Base-by-base conservation (phyloP, 2,329 filamentous ascomycete species). In the Cordyceps cicadae region DNA sequence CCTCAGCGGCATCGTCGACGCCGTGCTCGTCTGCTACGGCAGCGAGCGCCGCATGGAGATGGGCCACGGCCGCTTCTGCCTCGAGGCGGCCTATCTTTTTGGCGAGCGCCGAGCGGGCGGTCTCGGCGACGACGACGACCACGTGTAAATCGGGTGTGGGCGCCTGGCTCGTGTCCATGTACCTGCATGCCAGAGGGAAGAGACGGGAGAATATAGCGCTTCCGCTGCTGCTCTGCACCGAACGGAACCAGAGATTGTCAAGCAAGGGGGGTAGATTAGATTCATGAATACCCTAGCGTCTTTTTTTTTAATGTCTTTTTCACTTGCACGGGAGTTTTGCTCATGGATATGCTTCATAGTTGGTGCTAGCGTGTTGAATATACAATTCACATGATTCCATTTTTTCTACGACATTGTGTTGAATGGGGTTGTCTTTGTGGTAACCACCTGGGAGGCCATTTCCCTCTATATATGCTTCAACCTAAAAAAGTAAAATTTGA, bases 21-120 rank as follows among this genome's bases (percentile, higher is more conserved):
- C 89, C 3, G 87, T 91, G 41, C 83, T 97, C 26, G 87, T 99
- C 14, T 99, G 94, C 77, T 97, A 96, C 83, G 92, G 90, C 29
- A 96, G 90, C 68, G 94, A 99, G 75, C 81, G 88, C 66, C 84
- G 82, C 56, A 87, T 87, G 75, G 82, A 79, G 60, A 83, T 82
- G 64, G 84, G 83, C 21, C 83, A 81, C 55, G 88, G 87, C 5
- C 86, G 89, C 52, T 97, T 96, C 75, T 97, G 93, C 73, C 86
- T 94, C 63, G 93, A 97, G 74, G 93, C 93, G 3, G 92, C 90
- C 7, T 87, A 90, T 74, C 75, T 97, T 54, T 96, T 97, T 78
- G 90, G 91, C 21, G 89, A 88, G 64, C 70, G 76, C n/a, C 68
- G 78, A 59, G 65, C 64, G 15, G 68, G 65, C 5, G 68, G 68